Evolutionary conservation across 306 rosid genomes (phyloP), one percentile per base, ranked within the genome.

Genomic region (Morella rubra): DNA sequence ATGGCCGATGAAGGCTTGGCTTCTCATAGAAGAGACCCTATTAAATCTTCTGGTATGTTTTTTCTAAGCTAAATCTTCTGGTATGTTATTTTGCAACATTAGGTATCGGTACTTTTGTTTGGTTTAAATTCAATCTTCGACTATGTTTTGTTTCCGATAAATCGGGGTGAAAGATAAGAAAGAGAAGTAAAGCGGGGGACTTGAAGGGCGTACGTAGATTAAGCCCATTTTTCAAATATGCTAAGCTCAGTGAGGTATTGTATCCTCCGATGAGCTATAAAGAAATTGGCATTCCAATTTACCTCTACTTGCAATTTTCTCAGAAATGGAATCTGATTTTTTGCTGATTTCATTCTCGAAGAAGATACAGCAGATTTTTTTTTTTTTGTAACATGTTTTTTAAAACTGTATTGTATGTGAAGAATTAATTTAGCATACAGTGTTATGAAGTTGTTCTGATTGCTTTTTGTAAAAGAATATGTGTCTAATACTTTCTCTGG

Each of bases 41-140:
- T 92, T 12, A 95, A 95, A 84, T 92, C 96, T 54, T 83, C 97
- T 22, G 97, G 97, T 92, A 14, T 46, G 20, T 54, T 82, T 66
- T 6, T 68, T 53, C 37, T 32, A 32, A 32, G 37, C 3, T 12
- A 95, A 95, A 84, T 92, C 93, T 54, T 83, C 97, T 22, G 96
- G 97, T 92, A 14, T 46, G 24, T 54, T 82, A 69, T 6, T 68
- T 53, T 44, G 75, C 75, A 67, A 14, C 78, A 4, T 58, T 60
- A 20, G 67, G 7, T 42, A 42, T 71, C 72, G 37, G 37, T 32
- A 32, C 62, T 75, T 53, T 71, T 56, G 0, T 1, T 54, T n/a
- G 66, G 9, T 41, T 19, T 58, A 7, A 18, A 3, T 37, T 80
- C 60, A 10, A 47, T 68, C 8, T 20, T 37, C 13, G 24, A 7